These are phyloP conservation scores for Paratinospora sagittata DNA, from an alignment of 164 flowering plant species.

Conservation along the genomic window DNA sequence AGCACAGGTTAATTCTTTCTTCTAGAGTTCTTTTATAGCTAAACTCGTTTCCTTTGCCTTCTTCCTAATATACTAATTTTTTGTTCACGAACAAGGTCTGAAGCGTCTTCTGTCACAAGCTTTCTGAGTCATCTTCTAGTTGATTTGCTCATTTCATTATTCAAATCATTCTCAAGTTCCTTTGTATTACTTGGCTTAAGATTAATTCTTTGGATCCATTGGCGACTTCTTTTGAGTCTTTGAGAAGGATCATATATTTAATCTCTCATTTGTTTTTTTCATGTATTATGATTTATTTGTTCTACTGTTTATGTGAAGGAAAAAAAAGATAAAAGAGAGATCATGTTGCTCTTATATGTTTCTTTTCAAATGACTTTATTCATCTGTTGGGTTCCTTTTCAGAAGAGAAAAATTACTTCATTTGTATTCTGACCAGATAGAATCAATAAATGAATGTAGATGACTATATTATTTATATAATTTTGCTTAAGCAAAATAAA, in stretches of 20 bases:
- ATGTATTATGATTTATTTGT: not conserved
- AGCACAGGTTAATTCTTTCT: not conserved
- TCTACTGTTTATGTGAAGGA: not conserved
- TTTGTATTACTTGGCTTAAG: not conserved
- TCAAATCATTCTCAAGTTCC: too few relatives aligned
- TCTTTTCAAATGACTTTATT: not conserved
- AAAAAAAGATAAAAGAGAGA: not conserved
- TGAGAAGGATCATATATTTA: not conserved
- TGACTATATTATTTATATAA: not conserved
- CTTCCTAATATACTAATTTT: not conserved
- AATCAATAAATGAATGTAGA: not conserved
- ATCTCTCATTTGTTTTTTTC: too few relatives aligned
- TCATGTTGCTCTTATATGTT: not conserved
- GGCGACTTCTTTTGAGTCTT: not conserved
- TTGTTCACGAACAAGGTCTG: not conserved
- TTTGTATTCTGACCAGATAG: not conserved
- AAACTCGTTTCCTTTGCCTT: not conserved
- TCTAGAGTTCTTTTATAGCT: not conserved
- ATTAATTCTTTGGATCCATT: not conserved
- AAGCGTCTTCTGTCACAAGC: not conserved
- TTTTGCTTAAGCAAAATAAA: conserved; percentile 10
- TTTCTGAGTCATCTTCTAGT: not conserved
- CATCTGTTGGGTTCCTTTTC: not conserved
- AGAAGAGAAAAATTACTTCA: not conserved
- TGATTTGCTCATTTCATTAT: not conserved